phyloP scores from a whole-genome alignment of 1,284 basidiomycete species.

The Cutaneotrichosporon sp. region DNA sequence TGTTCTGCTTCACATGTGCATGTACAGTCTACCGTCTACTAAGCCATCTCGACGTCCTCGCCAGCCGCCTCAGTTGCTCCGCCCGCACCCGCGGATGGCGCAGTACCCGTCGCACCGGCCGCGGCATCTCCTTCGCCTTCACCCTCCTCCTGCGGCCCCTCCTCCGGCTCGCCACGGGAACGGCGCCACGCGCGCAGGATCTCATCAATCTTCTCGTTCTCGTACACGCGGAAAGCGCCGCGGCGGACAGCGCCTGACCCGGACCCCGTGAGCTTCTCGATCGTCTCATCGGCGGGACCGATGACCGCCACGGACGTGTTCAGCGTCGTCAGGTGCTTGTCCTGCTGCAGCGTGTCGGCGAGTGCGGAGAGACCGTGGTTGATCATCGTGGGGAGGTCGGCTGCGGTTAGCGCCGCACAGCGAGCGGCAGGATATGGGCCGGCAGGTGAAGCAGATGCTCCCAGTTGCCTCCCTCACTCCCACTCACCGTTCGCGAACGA shows the following conservation, averaged over 20 bases:
- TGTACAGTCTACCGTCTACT: slow-evolving; percentile 8
- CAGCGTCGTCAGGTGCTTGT: slow-evolving; percentile 83
- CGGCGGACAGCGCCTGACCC: slow-evolving; percentile 34
- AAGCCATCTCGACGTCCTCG: slow-evolving; percentile 10
- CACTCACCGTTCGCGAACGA: slow-evolving; percentile 74
- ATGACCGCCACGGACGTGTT: slow-evolving; percentile 93
- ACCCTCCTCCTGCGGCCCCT: slow-evolving; percentile 34
- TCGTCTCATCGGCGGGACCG: slow-evolving; percentile 53
- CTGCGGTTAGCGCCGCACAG: slow-evolving; percentile 48
- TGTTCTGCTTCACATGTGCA: background rate
- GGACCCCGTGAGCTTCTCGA: slow-evolving; percentile 23
- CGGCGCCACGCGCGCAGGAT: slow-evolving; percentile 58
- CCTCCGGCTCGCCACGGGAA: slow-evolving; percentile 45
- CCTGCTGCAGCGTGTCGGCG: slow-evolving; percentile 91
- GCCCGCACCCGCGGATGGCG: background rate
- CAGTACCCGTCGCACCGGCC: background rate
- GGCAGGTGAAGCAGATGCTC: no score
- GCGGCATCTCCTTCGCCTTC: slow-evolving; percentile 9
- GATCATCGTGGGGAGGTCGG: slow-evolving; percentile 75
- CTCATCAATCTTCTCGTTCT: slow-evolving; percentile 59
- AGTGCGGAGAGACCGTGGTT: slow-evolving; percentile 87
- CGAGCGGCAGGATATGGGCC: no score
- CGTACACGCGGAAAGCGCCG: slow-evolving; percentile 45
- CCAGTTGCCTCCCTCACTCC: background rate
- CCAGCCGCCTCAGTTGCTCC: background rate